Evolutionary conservation across 2,329 filamentous ascomycete species (phyloP).

Genomic region (Alternaria brassicae): DNA sequence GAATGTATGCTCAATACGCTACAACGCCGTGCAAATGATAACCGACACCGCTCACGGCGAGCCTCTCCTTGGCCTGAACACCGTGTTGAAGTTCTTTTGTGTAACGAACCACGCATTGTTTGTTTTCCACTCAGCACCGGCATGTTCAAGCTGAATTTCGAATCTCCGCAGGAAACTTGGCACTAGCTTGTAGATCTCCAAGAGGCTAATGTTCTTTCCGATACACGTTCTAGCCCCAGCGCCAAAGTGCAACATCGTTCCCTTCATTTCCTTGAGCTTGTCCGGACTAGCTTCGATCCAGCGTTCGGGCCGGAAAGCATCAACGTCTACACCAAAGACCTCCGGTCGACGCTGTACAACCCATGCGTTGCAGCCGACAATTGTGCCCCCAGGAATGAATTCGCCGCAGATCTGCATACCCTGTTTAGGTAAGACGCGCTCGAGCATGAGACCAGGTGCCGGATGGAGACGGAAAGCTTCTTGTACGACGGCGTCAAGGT

Average conservation of each 20-base stretch:
- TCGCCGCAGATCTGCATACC: constrained; percentile 69
- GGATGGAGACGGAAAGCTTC: constrained; percentile 81
- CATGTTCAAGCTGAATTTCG: constrained; percentile 58
- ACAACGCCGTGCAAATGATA: constrained; percentile 5
- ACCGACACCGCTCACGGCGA: background rate
- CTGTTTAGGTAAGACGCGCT: constrained; percentile 72
- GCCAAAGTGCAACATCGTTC: constrained; percentile 75
- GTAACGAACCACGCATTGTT: constrained; percentile 64
- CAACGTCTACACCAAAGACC: constrained; percentile 72
- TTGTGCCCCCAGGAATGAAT: constrained; percentile 71
- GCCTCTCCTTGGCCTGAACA: constrained; percentile 47
- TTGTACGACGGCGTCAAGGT: constrained; percentile 79
- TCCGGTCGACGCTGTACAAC: constrained; percentile 72
- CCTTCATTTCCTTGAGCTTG: constrained; percentile 70
- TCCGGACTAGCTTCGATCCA: constrained; percentile 65
- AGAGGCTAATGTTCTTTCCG: constrained; percentile 61
- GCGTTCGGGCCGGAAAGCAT: constrained; percentile 71
- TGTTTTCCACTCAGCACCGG: constrained; percentile 54
- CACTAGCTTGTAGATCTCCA: constrained; percentile 61
- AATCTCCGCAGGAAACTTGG: constrained; percentile 69
- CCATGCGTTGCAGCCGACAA: constrained; percentile 78
- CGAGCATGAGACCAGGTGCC: constrained; percentile 73
- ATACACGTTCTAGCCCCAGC: constrained; percentile 73
- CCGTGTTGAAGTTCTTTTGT: constrained; percentile 55
- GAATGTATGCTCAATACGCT: constrained; percentile 1